Evolutionary conservation across 2,329 filamentous ascomycete genomes (phyloP).

Genomic region (Myriangium duriaei): DNA sequence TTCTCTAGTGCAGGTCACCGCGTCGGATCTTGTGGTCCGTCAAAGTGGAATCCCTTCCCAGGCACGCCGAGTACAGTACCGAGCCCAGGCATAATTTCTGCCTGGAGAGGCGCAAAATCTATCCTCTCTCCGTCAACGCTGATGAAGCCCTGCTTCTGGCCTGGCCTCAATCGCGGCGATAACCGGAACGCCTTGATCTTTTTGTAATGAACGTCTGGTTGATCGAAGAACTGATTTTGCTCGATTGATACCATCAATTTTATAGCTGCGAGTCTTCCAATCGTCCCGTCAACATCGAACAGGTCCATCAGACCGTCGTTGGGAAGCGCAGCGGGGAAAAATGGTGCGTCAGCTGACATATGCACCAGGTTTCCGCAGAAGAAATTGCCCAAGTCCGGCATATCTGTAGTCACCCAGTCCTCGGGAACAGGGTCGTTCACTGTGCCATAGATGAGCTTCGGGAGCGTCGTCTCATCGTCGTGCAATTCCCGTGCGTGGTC

Average conservation of each 20-base stretch:
- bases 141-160: slow-evolving; percentile 66
- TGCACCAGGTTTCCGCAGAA: slow-evolving; percentile 92
- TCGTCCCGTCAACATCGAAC: slow-evolving; percentile 64
- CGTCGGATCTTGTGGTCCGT: slow-evolving; percentile 15
- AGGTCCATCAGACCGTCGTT: slow-evolving; percentile 80
- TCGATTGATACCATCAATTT: slow-evolving; percentile 61
- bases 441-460: slow-evolving; percentile 65
- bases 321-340: slow-evolving; percentile 73
- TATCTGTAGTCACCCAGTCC: slow-evolving; percentile 61
- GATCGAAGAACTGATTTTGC: slow-evolving; percentile 65
- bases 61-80: slow-evolving; percentile 74
- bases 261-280: slow-evolving; percentile 53
- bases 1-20: no score
- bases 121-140: slow-evolving; percentile 86
- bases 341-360: slow-evolving; percentile 76
- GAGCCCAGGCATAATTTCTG: slow-evolving; percentile 70
- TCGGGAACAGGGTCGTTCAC: slow-evolving; percentile 62
- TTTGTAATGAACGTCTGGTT: slow-evolving; percentile 62
- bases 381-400: slow-evolving; percentile 77
- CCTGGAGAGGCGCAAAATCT: slow-evolving; percentile 82
- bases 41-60: slow-evolving; percentile 56
- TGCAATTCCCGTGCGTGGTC: slow-evolving; percentile 13
- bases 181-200: slow-evolving; percentile 85
- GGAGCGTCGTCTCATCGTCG: slow-evolving; percentile 38
- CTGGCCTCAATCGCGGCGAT: slow-evolving; percentile 39